Conservation (phyloP, 1,284 basidiomycete species). For the Fomes fomentarius region DNA sequence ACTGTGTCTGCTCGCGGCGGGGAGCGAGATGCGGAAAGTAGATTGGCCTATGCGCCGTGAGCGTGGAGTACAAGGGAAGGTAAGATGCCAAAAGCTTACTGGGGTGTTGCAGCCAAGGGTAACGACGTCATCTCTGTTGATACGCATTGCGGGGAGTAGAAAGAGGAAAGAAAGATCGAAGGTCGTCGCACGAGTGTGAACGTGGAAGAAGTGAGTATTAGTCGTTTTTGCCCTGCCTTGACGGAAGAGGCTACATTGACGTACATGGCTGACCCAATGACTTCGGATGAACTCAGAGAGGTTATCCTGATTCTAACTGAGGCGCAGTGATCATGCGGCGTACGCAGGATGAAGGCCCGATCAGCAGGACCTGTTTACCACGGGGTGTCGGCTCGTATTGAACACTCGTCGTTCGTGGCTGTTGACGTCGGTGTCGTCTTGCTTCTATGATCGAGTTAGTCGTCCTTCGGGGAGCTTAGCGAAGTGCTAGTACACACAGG, state of each 20-base stretch:
- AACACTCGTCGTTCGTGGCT: no score
- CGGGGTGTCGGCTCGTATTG: no score
- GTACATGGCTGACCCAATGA: background rate
- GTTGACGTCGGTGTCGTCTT: no score
- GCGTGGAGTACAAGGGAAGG: background rate
- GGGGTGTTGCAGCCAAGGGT: background rate
- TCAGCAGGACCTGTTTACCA: no score
- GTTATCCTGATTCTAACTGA: no score
- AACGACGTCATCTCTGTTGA: background rate
- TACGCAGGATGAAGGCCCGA: no score
- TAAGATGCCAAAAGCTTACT: background rate
- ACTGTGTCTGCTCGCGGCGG: conserved; percentile 22
- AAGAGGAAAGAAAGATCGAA: background rate
- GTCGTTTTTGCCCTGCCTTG: no score
- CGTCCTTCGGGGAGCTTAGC: no score
- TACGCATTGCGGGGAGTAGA: background rate
- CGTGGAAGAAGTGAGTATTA: background rate
- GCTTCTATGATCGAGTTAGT: no score
- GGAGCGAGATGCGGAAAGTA: conserved; percentile 1
- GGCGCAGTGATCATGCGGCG: background rate
- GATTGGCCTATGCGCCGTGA: background rate
- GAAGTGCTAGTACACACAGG: no score
- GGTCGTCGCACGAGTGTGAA: background rate
- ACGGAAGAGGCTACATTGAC: background rate
- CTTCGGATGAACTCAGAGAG: background rate